A percentile compares a stretch with the other conserved stretches of the same genome.
phyloP scores from a whole-genome alignment of 805 yeast species.

The Wickerhamiella australiensis region DNA sequence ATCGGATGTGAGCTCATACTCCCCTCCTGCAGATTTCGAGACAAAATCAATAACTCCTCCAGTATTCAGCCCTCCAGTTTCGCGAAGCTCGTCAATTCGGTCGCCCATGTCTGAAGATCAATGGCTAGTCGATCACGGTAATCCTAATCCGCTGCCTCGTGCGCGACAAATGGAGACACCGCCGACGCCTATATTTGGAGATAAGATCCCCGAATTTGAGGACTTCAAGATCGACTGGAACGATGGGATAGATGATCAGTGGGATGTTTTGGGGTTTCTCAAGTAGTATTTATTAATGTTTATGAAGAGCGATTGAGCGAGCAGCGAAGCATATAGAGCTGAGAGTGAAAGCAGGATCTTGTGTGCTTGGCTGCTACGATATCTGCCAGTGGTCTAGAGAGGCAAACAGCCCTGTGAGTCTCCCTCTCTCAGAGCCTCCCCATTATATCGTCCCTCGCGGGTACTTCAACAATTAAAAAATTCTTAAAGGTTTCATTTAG shows the following conservation, averaged over 20 bases:
- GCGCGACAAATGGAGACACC: slow-evolving; percentile 10
- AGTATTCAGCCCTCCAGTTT: slow-evolving; percentile 8
- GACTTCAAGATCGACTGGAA: slow-evolving; percentile 9
- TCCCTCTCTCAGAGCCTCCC: too few species aligned
- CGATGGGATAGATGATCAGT: slow-evolving; percentile 6
- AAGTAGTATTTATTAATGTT: background rate
- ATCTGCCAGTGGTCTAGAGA: too few species aligned
- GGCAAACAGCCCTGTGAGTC: too few species aligned
- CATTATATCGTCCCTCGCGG: too few species aligned
- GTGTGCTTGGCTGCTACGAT: too few species aligned
- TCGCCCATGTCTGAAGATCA: slow-evolving; percentile 7
- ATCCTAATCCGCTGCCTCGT: slow-evolving; percentile 5
- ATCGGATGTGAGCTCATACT: background rate
- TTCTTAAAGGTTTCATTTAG: too few species aligned
- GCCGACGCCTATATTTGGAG: slow-evolving; percentile 9
- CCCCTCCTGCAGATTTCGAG: slow-evolving; percentile 3
- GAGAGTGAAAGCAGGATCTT: too few species aligned
- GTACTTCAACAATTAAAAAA: too few species aligned
- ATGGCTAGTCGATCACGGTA: slow-evolving; percentile 5
- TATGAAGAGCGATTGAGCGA: background rate
- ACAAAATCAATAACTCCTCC: slow-evolving; percentile 8
- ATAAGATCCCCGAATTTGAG: slow-evolving; percentile 3
- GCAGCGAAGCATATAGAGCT: too few species aligned
- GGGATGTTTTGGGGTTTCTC: slow-evolving; percentile 8
- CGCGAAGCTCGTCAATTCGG: slow-evolving; percentile 9